These are phyloP conservation scores for Tylopilus balloui DNA, from an alignment of 768 basidiomycete genomes.

Conservation along the genomic window DNA sequence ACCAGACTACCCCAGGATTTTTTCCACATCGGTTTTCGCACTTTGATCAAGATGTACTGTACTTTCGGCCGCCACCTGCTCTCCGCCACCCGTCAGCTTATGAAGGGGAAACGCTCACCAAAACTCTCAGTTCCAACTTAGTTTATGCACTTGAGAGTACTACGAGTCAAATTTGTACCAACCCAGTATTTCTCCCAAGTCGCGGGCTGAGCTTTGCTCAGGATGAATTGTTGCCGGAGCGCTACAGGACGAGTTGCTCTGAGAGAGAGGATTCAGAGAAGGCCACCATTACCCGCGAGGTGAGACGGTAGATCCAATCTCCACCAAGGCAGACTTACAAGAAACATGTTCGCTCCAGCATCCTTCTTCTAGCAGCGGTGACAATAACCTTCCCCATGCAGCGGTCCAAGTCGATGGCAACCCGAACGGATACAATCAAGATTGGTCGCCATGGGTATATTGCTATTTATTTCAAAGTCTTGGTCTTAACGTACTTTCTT, in stretches of 20 bases:
- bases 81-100: background rate
- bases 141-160: background rate
- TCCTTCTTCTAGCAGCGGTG: too few relatives aligned
- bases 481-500: background rate
- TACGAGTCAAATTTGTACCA: background rate
- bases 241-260: background rate
- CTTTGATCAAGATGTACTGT: background rate
- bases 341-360: background rate
- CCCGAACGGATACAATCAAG: background rate
- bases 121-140: background rate
- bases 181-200: background rate
- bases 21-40: background rate
- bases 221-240: background rate
- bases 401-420: background rate
- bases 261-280: background rate
- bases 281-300: background rate
- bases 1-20: background rate
- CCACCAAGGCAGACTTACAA: background rate
- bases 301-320: background rate
- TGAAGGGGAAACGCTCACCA: background rate
- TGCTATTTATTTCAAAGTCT: background rate
- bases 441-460: slow-evolving; percentile 1
- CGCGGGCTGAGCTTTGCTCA: background rate
- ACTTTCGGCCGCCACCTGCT: background rate
- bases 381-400: background rate